A percentile compares a stretch with the other conserved stretches of the same genome.
Evolutionary conservation across 164 flowering plant species (phyloP).

Genomic region (Paratinospora sagittata): DNA sequence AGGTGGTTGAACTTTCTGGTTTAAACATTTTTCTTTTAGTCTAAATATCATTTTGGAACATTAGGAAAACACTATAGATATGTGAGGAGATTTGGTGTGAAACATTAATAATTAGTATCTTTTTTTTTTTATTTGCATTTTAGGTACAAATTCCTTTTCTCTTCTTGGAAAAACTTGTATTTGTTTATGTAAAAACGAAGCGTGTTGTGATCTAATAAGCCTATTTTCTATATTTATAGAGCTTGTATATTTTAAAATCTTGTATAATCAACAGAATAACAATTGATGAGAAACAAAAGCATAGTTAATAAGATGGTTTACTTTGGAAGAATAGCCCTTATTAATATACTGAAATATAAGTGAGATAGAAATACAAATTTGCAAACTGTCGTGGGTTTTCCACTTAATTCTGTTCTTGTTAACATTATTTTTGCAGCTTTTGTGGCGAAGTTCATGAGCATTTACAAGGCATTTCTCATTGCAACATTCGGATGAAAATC

Average conservation of each 20-base stretch:
- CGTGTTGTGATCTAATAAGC: too few relatives aligned
- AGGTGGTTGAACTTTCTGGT: neutral
- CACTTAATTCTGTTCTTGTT: neutral
- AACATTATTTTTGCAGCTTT: constrained; percentile 54
- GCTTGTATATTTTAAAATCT: too few relatives aligned
- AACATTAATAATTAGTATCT: neutral
- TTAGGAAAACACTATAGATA: neutral
- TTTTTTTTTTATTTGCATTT: neutral
- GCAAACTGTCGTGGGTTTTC: neutral
- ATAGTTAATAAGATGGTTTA: neutral
- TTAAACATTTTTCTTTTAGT: neutral
- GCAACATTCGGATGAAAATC: constrained; percentile 72
- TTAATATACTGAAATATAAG: neutral
- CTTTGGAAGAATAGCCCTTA: neutral
- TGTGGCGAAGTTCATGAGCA: constrained; percentile 97
- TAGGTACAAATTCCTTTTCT: neutral
- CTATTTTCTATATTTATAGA: too few relatives aligned
- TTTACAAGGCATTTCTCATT: constrained; percentile 82
- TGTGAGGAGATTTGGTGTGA: neutral
- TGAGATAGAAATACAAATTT: neutral
- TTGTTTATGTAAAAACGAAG: too few relatives aligned
- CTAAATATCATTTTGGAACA: neutral
- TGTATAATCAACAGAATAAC: too few relatives aligned
- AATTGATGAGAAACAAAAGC: neutral
- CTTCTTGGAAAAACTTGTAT: neutral